Conservation (phyloP, 441 rosid species). For the Aquilaria agallochum region DNA sequence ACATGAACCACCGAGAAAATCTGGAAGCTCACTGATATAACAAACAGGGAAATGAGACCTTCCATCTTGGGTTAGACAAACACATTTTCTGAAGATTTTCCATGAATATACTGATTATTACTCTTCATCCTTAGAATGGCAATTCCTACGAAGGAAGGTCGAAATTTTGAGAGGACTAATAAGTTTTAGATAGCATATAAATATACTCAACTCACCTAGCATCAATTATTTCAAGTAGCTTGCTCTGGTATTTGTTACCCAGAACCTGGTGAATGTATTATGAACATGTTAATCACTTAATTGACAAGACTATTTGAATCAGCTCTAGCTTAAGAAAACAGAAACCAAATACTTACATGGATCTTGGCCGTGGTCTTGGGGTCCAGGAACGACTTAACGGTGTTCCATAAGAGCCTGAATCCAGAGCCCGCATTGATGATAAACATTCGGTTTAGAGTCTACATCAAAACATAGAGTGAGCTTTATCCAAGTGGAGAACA, state of each 20-base stretch:
- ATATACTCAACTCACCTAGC: conserved; percentile 36
- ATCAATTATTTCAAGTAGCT: conserved; percentile 85
- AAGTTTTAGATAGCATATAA: not conserved
- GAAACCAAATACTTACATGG: conserved; percentile 27
- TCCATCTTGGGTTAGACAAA: not conserved
- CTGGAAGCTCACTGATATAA: conserved; percentile 75
- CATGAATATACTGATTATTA: no score
- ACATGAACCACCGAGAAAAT: conserved; percentile 83
- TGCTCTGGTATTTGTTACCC: conserved; percentile 78
- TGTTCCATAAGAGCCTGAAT: conserved; percentile 70
- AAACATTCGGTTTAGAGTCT: conserved; percentile 81
- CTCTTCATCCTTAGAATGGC: no score
- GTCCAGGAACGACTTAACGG: conserved; percentile 51
- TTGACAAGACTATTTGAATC: conserved; percentile 2
- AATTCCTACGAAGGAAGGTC: not conserved
- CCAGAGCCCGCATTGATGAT: conserved; percentile 88
- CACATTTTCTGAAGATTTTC: no score
- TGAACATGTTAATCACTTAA: conserved; percentile 16
- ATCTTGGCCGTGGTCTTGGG: conserved; percentile 63
- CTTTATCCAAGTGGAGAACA: not conserved
- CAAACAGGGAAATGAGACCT: not conserved
- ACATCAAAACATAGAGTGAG: conserved; percentile 3
- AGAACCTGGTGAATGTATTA: conserved; percentile 44
- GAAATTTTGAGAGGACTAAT: conserved; percentile 2
- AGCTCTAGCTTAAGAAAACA: not conserved